Base-by-base conservation (phyloP, 371 early-diverging fungal genomes). In the Parasitella parasitica region DNA sequence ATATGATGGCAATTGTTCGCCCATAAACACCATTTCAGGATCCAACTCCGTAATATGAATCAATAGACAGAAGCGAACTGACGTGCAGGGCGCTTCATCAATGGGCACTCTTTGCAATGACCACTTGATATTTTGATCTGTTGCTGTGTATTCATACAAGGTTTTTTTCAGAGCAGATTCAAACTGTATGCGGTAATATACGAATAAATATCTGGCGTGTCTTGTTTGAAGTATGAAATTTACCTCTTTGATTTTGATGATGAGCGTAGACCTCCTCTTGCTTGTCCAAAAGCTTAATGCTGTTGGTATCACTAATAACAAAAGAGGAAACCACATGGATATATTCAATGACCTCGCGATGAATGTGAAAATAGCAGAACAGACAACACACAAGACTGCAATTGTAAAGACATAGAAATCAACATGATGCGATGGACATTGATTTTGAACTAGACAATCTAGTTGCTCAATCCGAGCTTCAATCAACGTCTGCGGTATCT, bases 251-350 rank as follows among this genome's bases (percentile, higher is more conserved):
- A 72, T 69, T 9, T 69, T 63, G 24, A 57, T 26, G 12, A 68
- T 53, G 13, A 75, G 35, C 11, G 54, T 68, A 24, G 69, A 60
- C 38, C 78, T 52, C 30, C 73, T 59, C 37, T 75, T 72, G 30
- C 75, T 78, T 35, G 71, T 75, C 78, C 78, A 78, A 35, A 72
- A 71, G 32, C 73, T 75, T 4, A 78, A 59, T 4, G 57, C 66
- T 34, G 78, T 75, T 27, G 78, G 78, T 32, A 78, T 61, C 18
- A 78, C 39, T 1, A 78, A 54, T 6, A 78, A 52, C 12, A 78
- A 55, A n/a, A 78, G 62, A 22, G 78, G 78, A 59, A 68, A 78
- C 78, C 78, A 78, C 78, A 78, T 78, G 20, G 78, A 78, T 11
- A 78, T 73, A 60, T 65, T 57, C 3, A 73, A 61, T 9, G 78